Evolutionary conservation across 257 asterid species (phyloP), one percentile per base, ranked within the genome.

Genomic region (Gentiana macrophylla): DNA sequence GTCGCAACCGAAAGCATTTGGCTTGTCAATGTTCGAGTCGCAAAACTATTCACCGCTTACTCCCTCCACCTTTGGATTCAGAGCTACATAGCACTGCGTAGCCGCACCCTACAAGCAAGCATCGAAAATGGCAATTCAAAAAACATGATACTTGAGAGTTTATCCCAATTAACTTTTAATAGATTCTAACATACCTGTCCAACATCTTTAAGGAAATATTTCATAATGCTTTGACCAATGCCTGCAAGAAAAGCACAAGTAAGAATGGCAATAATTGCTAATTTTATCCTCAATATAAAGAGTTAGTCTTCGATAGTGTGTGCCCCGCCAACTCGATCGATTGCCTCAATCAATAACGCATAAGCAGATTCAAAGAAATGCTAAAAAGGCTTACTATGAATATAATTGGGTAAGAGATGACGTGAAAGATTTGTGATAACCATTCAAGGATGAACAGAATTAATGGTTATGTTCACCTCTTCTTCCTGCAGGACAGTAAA

Each of bases 11-110:
- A 57, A 70, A 24, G 51, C 35, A n/a, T 62, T 58, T 15, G 74
- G 53, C 51, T 57, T 60, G 6, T 65, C 43, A 2, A 67, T 56
- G 15, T 87, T 80, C 57, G 81, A 72, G 64, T 87, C 80, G 1
- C 62, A 35, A 61, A 87, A 87, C 58, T 81, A 84, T 78, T 87
- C 67, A 8, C 94, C 92, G 8, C 79, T 81, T 49, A 87, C 73
- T 49, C 89, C 94, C 56, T 78, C 65, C 49, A 82, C 89, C 64
- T 71, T 76, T 43, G 87, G 96, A 67, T 80, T 74, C 74, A 87
- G 59, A 34, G 96, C 96, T 50, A 84, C 83, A 53, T 87, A 87
- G 68, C 86, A 84, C 2, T 84, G 72, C 12, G 88, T 79, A 35
- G 88, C 80, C 7, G 93, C 86, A 54, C 88, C 93, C 88, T 66